A percentile compares a stretch with the other conserved stretches of the same genome.
phyloP scores from a whole-genome alignment of 164 flowering plant species.

The Magnolia officinalis region DNA sequence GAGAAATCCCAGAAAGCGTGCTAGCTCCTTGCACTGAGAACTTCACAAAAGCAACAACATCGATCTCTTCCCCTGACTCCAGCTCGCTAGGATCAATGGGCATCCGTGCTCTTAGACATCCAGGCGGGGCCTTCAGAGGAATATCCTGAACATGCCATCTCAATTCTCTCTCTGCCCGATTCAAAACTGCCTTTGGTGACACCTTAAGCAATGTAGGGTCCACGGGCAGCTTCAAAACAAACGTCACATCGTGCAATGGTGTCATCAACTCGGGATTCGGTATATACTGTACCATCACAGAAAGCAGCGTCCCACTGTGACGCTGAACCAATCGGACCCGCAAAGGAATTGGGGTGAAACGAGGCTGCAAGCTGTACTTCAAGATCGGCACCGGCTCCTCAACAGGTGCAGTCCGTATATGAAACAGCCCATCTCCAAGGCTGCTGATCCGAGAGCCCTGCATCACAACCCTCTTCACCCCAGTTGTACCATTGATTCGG shows the following conservation, averaged over 20 bases:
- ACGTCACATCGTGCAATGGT: constrained; percentile 72
- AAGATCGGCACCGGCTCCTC: constrained; percentile 72
- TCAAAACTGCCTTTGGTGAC: constrained; percentile 87
- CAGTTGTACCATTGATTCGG: constrained; percentile 61
- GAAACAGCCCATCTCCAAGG: constrained; percentile 84
- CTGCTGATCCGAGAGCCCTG: constrained; percentile 75
- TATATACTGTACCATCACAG: constrained; percentile 91
- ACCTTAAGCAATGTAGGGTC: constrained; percentile 86
- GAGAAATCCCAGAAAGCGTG: constrained; percentile 75
- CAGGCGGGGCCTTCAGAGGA: constrained; percentile 76
- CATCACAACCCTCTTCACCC: constrained; percentile 75
- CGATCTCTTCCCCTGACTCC: constrained; percentile 65
- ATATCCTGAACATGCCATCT: constrained; percentile 85
- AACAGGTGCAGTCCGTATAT: constrained; percentile 62
- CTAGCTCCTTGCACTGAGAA: constrained; percentile 64
- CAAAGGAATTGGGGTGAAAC: constrained; percentile 75
- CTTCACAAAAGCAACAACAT: constrained; percentile 60
- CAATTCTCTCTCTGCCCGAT: constrained; percentile 78
- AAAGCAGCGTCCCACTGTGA: constrained; percentile 84
- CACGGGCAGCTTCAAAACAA: constrained; percentile 76
- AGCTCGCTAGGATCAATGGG: constrained; percentile 71
- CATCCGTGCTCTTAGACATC: constrained; percentile 73
- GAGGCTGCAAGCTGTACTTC: constrained; percentile 85
- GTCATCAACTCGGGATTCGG: constrained; percentile 71
- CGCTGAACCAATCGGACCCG: constrained; percentile 81